Evolutionary conservation across 192 early-diverging fungal species (phyloP).

Genomic region (Podila horticola): DNA sequence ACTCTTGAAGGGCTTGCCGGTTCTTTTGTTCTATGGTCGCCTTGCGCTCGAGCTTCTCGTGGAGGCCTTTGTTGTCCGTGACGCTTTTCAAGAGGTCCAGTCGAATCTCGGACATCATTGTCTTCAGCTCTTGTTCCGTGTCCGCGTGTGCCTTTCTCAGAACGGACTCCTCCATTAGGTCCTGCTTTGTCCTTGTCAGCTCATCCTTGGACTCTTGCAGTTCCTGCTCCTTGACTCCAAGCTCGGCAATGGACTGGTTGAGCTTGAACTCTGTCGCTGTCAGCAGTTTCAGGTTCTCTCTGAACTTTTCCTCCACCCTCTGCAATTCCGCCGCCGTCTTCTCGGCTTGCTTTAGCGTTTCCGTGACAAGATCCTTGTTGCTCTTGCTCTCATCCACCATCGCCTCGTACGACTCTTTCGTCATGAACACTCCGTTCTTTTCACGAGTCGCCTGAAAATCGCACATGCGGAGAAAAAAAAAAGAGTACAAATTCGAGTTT

Average conservation of each 20-base stretch:
- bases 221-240: slow-evolving; percentile 38
- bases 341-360: slow-evolving; percentile 35
- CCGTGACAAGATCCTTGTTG: slow-evolving; percentile 42
- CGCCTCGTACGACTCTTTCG: slow-evolving; percentile 68
- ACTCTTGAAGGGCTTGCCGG: slow-evolving; percentile 19
- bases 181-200: slow-evolving; percentile 30
- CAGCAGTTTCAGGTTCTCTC: slow-evolving; percentile 42
- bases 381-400: slow-evolving; percentile 60
- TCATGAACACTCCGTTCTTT: slow-evolving; percentile 84
- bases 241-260: slow-evolving; percentile 28
- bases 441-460: slow-evolving; percentile 74
- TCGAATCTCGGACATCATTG: slow-evolving; percentile 35
- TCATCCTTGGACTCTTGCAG: slow-evolving; percentile 28
- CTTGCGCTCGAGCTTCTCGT: slow-evolving; percentile 40
- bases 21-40: slow-evolving; percentile 24
- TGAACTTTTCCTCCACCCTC: slow-evolving; percentile 51
- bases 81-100: slow-evolving; percentile 46
- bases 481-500: neutral
- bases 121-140: slow-evolving; percentile 55
- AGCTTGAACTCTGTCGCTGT: slow-evolving; percentile 42
- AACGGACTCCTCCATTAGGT: slow-evolving; percentile 40
- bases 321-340: slow-evolving; percentile 40
- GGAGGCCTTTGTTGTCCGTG: slow-evolving; percentile 42
- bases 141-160: slow-evolving; percentile 60
- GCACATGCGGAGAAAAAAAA: too few relatives aligned